Evolutionary conservation across 1,284 basidiomycete species (phyloP), one percentile per base, ranked within the genome.

Genomic region (Cutaneotrichosporon sp.): DNA sequence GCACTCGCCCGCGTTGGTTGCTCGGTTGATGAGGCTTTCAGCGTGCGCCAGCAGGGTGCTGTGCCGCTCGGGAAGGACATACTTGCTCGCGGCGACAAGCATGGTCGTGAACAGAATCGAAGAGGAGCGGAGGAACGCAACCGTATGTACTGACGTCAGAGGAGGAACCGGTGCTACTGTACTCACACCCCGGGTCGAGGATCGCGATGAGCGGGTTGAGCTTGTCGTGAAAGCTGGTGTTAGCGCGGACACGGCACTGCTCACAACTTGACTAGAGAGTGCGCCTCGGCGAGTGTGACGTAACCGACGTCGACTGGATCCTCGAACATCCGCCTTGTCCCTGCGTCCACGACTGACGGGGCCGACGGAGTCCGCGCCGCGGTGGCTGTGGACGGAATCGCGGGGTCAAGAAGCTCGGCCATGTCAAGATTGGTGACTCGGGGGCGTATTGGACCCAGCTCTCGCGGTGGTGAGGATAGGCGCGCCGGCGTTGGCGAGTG

Each of bases 111-210:
- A 56, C 9, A 67, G 58, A 16, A 57, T 43, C 20, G 59, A 33
- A 13, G 57, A 63, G 25, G 18, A 11, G 27, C 55, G 54, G 5
- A 67, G 42, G 52, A 56, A 58, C 1, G 43, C 25, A 4, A 58
- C 9, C 8, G 60, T 65, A 33, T 67, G 66, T 2, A 56, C 54
- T 56, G 54, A 11, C 1, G 54, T 55, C 11, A 55, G 54, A 5
- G 9, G 13, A 6, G 36, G 24, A 18, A 18, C 25, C 18, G 38
- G 7, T 2, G 9, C 7, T 4, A 14, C 11, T 13, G 31, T 18
- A 60, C 59, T 56, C 38, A 69, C 68, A 51, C 18, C 66, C 47
- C 1, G 53, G 58, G 45, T 71, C 62, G 8, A 64, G 43, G 10
- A 61, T 20, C 7, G 58, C 62, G 14, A 55, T 55, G 10, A 65